These are phyloP conservation scores for Hirsutella rhossiliensis DNA, from an alignment of 2,329 filamentous ascomycete genomes.

Conservation along the genomic window DNA sequence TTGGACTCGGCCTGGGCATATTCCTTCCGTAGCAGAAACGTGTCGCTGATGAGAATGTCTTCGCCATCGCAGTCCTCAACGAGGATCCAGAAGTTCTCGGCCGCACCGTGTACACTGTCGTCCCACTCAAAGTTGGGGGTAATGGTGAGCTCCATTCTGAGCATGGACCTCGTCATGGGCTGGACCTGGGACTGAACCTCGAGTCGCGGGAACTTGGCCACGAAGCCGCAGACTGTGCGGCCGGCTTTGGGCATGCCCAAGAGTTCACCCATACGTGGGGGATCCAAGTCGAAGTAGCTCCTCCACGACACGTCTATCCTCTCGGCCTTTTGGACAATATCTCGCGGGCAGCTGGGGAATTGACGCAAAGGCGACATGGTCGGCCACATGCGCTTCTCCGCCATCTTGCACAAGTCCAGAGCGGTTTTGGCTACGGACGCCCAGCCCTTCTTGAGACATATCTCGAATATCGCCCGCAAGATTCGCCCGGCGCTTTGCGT, in stretches of 20 bases:
- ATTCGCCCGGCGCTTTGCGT: constrained; percentile 97
- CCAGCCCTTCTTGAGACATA: constrained; percentile 95
- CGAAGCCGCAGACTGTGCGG: constrained; percentile 69
- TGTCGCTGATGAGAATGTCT: constrained; percentile 88
- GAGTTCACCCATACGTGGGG: constrained; percentile 90
- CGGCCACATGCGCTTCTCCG: constrained; percentile 98
- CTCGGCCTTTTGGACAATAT: constrained; percentile 86
- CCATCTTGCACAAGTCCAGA: constrained; percentile 95
- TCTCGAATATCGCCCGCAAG: constrained; percentile 89
- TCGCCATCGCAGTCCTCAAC: constrained; percentile 97
- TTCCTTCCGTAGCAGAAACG: constrained; percentile 81
- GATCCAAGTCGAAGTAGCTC: constrained; percentile 92
- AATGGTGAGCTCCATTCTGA: constrained; percentile 81
- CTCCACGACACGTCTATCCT: constrained; percentile 88
- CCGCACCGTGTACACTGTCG: constrained; percentile 70
- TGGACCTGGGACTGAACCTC: constrained; percentile 91
- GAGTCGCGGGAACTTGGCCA: constrained; percentile 85
- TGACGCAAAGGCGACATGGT: constrained; percentile 95
- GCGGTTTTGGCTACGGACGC: constrained; percentile 84
- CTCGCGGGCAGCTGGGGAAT: constrained; percentile 69
- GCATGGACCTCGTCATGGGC: constrained; percentile 86
- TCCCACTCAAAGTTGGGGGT: constrained; percentile 97
- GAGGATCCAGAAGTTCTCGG: constrained; percentile 93
- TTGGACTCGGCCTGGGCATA: constrained; percentile 78
- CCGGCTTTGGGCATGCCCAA: constrained; percentile 84